These are phyloP conservation scores for Solanum bulbocastanum DNA, from an alignment of 257 asterid genomes.

Conservation along the genomic window DNA sequence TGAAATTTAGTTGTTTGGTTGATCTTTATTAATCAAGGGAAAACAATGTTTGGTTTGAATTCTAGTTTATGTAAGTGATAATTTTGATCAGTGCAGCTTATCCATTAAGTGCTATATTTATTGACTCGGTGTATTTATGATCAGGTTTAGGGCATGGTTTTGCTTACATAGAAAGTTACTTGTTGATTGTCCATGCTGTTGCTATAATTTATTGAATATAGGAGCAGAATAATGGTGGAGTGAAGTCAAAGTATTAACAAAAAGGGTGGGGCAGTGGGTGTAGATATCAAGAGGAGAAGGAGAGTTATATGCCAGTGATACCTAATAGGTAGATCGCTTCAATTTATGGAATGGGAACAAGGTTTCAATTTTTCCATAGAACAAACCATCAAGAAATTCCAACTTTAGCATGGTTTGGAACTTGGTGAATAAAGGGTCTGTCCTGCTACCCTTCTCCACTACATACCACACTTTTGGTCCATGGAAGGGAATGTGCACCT, in stretches of 20 bases:
- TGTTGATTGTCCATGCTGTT: neutral
- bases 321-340: neutral
- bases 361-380: neutral
- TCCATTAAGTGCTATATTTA: neutral
- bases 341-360: neutral
- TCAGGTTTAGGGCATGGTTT: neutral
- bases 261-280: neutral
- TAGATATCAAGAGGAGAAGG: neutral
- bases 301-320: neutral
- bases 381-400: neutral
- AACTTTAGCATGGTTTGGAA: neutral
- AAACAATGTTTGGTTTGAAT: neutral
- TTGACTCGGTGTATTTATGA: neutral
- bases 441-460: neutral
- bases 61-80: neutral
- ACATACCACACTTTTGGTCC: neutral
- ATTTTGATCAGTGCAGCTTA: neutral
- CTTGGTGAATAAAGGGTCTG: neutral
- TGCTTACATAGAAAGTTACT: neutral
- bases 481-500: neutral
- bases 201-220: neutral
- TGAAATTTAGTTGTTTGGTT: neutral
- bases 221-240: neutral
- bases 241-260: neutral
- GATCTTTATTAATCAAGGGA: neutral